Percentiles rank a stretch among this genome's conserved stretches.
Conservation (phyloP, 2,329 filamentous ascomycete species). For the Paraphoma chrysanthemicola region DNA sequence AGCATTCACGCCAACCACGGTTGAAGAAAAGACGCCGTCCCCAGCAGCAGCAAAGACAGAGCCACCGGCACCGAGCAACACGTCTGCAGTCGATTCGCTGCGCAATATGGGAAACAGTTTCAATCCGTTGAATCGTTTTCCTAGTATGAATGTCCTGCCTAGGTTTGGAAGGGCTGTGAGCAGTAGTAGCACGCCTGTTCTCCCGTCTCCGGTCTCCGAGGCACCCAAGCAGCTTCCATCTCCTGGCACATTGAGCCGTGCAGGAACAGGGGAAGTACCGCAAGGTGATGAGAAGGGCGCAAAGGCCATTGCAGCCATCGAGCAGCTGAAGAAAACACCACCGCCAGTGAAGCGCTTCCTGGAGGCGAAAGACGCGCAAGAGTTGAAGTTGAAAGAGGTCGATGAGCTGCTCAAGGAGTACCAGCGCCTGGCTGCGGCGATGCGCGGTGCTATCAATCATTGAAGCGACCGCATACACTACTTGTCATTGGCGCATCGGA, state of each 20-base stretch:
- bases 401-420: conserved; percentile 55
- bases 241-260: conserved; percentile 21
- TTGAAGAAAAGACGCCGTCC: conserved; percentile 32
- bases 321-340: conserved; percentile 53
- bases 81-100: conserved; percentile 79
- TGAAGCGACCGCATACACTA: conserved; percentile 10
- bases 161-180: conserved; percentile 71
- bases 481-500: background rate
- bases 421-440: conserved; percentile 52
- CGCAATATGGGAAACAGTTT: conserved; percentile 80
- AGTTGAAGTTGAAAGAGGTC: conserved; percentile 56
- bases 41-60: conserved; percentile 34
- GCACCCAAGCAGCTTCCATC: conserved; percentile 35
- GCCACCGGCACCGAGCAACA: conserved; percentile 37
- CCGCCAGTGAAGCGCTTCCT: conserved; percentile 57
- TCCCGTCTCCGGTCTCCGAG: conserved; percentile 48
- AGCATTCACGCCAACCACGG: conserved; percentile 49
- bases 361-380: conserved; percentile 54
- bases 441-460: conserved; percentile 52
- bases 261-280: conserved; percentile 27
- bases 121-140: conserved; percentile 82
- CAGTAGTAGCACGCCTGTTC: conserved; percentile 47
- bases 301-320: conserved; percentile 53
- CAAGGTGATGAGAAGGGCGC: conserved; percentile 40
- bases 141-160: conserved; percentile 75